Evolutionary conservation across 768 basidiomycete genomes (phyloP), one percentile per base, ranked within the genome.

Genomic region (Mycena amicta): DNA sequence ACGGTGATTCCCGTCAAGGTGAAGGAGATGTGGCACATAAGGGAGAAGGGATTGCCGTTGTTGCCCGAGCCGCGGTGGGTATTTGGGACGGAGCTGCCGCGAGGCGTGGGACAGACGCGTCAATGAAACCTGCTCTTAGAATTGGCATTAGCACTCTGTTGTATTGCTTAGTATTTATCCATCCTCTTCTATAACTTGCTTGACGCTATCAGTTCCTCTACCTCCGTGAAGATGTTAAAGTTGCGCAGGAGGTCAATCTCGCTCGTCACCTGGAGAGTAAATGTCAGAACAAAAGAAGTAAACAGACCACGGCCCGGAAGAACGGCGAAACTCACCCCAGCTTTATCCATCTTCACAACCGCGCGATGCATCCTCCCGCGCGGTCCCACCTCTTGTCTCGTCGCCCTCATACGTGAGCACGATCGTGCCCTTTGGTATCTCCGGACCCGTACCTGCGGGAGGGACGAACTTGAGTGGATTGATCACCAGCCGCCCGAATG

Each of bases 351-450:
- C 66, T 72, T 80, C 28, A 86, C 75, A 20, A 79, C 54, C 6
- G 79, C 80, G 18, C 89, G 80, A 74, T 91, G 89, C 20, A 82
- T 70, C 20, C 84, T 74, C 5, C 88, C 88, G 49, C 75, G 71
- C 1, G 80, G 71, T n/a, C 5, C 88, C 88, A 3, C 86, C 88
- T 22, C 84, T 75, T 18, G 79, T 76, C 72, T 89, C 87, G 66
- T 91, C 89, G 15, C 87, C 88, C 70, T 90, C 86, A 56, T 87
- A 89, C 0, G 84, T 81, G 45, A 90, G 70, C 31, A 83, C 73
- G 5, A 72, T 72, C 31, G 75, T 70, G 4, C 84, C 85, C 30
- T 78, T 69, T n/a, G 66, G 70, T 15, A 45, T 13, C 25, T 37
- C 33, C 11, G 33, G 33, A 37, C 11, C 18, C n/a, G n/a, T n/a